Percentiles rank a stretch among this genome's conserved stretches.
These are phyloP conservation scores for Drosera capensis DNA, from an alignment of 148 eudicot species.

Conservation along the genomic window DNA sequence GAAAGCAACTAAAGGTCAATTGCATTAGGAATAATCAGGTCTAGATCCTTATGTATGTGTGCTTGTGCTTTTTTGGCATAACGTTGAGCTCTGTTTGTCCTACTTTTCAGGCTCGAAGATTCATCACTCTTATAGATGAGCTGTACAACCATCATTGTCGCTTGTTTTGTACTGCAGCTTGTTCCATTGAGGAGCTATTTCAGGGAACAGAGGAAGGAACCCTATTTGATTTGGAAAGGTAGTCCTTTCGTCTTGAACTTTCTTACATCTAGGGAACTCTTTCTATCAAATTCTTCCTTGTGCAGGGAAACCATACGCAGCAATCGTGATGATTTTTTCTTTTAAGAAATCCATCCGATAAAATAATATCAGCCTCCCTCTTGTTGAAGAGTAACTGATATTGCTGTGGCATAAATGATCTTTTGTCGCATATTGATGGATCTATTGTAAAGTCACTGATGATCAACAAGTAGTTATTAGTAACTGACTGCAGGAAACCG, in stretches of 20 bases:
- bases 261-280: neutral
- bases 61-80: neutral
- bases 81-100: neutral
- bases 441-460: no score
- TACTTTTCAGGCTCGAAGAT: slow-evolving; percentile 76
- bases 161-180: slow-evolving; percentile 62
- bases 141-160: slow-evolving; percentile 86
- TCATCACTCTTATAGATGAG: slow-evolving; percentile 88
- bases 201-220: slow-evolving; percentile 96
- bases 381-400: no score
- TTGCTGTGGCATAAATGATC: no score
- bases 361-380: no score
- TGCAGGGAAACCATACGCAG: neutral
- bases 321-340: neutral
- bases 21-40: neutral
- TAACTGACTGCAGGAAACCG: neutral
- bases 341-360: no score
- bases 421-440: no score
- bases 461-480: no score
- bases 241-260: slow-evolving; percentile 14
- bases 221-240: slow-evolving; percentile 86
- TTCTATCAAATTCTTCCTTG: neutral
- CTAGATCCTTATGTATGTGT: neutral
- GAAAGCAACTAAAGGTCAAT: neutral
- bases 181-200: slow-evolving; percentile 81